Conservation (phyloP, 2,329 filamentous ascomycete species). For the Colletotrichum cordylinicola region DNA sequence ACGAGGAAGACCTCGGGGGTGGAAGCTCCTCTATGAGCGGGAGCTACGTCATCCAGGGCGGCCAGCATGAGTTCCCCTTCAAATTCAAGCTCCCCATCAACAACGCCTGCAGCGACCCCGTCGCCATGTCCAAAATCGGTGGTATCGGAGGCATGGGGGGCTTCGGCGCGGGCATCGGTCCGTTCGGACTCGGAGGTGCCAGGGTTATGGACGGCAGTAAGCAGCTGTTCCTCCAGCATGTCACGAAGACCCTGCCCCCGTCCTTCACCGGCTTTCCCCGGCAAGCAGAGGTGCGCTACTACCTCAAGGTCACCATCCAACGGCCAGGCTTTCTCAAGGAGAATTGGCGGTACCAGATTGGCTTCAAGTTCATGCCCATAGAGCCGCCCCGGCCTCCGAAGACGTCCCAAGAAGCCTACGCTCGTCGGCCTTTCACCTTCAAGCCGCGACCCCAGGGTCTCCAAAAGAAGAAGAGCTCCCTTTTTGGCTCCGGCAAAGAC, state of each 20-base stretch:
- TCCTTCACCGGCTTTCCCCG: slow-evolving; percentile 87
- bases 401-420: slow-evolving; percentile 81
- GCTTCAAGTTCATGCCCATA: slow-evolving; percentile 90
- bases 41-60: slow-evolving; percentile 67
- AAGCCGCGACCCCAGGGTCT: slow-evolving; percentile 40
- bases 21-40: slow-evolving; percentile 43
- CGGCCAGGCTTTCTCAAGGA: slow-evolving; percentile 89
- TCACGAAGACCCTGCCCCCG: slow-evolving; percentile 86
- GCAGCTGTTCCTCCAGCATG: slow-evolving; percentile 70
- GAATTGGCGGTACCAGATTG: slow-evolving; percentile 74
- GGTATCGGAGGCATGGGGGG: slow-evolving; percentile 61
- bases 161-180: slow-evolving; percentile 46
- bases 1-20: slow-evolving; percentile 45
- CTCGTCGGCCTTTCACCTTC: slow-evolving; percentile 72
- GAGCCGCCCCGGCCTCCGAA: slow-evolving; percentile 79
- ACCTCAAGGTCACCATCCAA: slow-evolving; percentile 92
- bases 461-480: slow-evolving; percentile 59
- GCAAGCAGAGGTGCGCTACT: slow-evolving; percentile 91
- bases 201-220: slow-evolving; percentile 68
- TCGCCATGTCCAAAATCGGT: slow-evolving; percentile 58
- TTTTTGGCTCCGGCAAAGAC: slow-evolving; percentile 56
- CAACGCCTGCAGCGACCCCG: slow-evolving; percentile 68
- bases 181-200: slow-evolving; percentile 57
- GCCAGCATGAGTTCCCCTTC: slow-evolving; percentile 79
- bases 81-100: slow-evolving; percentile 80